Evolutionary conservation across 768 basidiomycete genomes (phyloP).

Genomic region (Lactarius deliciosus): DNA sequence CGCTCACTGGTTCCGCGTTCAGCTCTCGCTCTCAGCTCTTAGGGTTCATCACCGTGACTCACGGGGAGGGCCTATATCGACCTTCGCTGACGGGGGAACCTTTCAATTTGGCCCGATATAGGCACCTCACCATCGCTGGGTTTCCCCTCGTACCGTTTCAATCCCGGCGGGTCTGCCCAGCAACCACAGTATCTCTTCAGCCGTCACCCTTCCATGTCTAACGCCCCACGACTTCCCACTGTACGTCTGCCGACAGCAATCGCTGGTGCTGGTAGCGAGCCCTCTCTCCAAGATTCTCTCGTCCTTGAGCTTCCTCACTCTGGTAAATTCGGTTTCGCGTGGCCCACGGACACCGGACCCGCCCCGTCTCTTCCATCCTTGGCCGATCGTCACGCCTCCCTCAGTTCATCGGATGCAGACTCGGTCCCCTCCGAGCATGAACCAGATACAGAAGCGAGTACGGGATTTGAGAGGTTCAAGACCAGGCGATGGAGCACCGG

Average conservation of each 20-base stretch:
- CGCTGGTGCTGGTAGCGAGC: conserved; percentile 44
- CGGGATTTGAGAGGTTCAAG: conserved; percentile 4
- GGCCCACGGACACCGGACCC: conserved; percentile 49
- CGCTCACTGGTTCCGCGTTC: not conserved
- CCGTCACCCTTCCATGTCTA: conserved; percentile 34
- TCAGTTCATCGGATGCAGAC: conserved; percentile 54
- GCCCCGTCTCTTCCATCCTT: conserved; percentile 38
- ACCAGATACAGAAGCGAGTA: conserved; percentile 8
- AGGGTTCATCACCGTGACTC: conserved; percentile 6
- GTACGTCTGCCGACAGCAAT: conserved; percentile 50
- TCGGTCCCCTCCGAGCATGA: conserved; percentile 52
- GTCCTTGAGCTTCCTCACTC: conserved; percentile 46
- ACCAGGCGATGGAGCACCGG: conserved; percentile 22
- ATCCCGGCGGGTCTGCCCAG: conserved; percentile 14
- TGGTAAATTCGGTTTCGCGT: conserved; percentile 62
- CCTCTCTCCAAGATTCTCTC: conserved; percentile 44
- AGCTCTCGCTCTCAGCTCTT: not conserved
- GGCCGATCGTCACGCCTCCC: conserved; percentile 41
- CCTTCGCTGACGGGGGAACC: conserved; percentile 14
- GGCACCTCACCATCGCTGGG: conserved; percentile 17
- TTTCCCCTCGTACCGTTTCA: conserved; percentile 15
- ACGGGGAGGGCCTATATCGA: conserved; percentile 20
- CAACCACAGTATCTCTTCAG: conserved; percentile 12
- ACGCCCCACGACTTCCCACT: conserved; percentile 41
- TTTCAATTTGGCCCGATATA: conserved; percentile 20